These are phyloP conservation scores for Ustulina deusta DNA, from an alignment of 2,329 filamentous ascomycete species.

Conservation along the genomic window DNA sequence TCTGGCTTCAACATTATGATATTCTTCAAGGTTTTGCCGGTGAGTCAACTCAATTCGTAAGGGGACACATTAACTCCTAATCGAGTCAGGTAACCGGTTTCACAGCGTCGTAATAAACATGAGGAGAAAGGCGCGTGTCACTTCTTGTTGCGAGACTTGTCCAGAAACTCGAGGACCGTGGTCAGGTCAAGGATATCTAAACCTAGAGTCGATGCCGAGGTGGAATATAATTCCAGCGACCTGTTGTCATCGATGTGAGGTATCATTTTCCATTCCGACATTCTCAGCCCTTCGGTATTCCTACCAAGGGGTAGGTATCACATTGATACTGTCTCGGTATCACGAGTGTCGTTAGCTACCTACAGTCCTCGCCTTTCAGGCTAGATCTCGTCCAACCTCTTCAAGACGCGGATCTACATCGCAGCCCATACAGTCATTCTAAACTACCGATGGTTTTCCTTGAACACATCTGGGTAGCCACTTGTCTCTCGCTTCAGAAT, in stretches of 20 bases:
- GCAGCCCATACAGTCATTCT: background rate
- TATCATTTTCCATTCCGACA: background rate
- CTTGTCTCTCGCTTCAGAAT: constrained; percentile 9
- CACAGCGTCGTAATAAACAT: background rate
- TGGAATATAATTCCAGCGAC: background rate
- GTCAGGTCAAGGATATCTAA: background rate
- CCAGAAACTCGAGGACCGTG: too few relatives aligned
- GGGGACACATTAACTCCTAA: constrained; percentile 30
- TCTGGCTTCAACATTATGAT: too few relatives aligned
- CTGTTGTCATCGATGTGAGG: background rate
- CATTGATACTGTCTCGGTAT: constrained; percentile 27
- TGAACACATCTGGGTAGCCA: background rate
- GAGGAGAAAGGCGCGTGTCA: background rate
- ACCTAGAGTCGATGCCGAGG: too few relatives aligned
- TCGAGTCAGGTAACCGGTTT: background rate
- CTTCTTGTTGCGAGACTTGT: background rate
- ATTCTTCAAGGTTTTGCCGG: constrained; percentile 6
- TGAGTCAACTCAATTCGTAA: constrained; percentile 34
- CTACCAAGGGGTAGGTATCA: background rate
- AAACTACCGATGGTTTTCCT: background rate
- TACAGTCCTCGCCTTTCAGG: background rate
- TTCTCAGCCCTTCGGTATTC: background rate
- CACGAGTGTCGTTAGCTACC: background rate
- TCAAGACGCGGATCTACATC: constrained; percentile 4
- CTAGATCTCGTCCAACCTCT: background rate